A percentile compares a stretch with the other conserved stretches of the same genome.
Evolutionary conservation across 495 filamentous ascomycete genomes (phyloP).

Genomic region (Aspergillus bertholletiae): DNA sequence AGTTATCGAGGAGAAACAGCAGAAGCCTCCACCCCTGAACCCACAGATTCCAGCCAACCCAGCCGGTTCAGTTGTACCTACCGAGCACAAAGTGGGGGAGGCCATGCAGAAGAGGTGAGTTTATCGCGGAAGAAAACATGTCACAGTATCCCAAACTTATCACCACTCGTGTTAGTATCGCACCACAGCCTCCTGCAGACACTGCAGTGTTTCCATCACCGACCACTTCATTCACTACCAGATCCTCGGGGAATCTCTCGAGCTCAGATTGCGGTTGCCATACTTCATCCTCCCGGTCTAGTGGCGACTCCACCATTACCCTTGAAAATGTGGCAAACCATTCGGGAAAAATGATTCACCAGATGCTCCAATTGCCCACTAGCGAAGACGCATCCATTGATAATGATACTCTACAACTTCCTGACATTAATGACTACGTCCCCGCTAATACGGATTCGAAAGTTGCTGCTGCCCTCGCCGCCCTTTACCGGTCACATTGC

Average conservation of each 20-base stretch:
- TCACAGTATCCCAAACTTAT: background rate
- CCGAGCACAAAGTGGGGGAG: conserved; percentile 23
- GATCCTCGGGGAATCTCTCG: conserved; percentile 22
- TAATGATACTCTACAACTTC: conserved; percentile 69
- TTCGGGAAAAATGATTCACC: conserved; percentile 54
- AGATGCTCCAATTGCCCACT: conserved; percentile 63
- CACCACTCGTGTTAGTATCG: conserved; percentile 30
- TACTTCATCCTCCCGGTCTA: conserved; percentile 15
- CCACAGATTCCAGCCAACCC: conserved; percentile 22
- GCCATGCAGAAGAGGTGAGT: conserved; percentile 36
- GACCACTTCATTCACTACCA: conserved; percentile 34
- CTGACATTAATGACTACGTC: conserved; percentile 71
- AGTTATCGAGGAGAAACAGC: conserved; percentile 53
- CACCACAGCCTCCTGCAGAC: conserved; percentile 55
- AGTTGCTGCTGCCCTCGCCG: conserved; percentile 72
- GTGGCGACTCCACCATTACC: conserved; percentile 27
- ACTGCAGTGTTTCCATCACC: conserved; percentile 69
- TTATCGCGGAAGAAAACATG: background rate
- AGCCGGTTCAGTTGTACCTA: conserved; percentile 12
- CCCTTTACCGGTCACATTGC: conserved; percentile 88
- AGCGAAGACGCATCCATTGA: conserved; percentile 50
- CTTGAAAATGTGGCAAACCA: conserved; percentile 41
- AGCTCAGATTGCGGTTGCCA: conserved; percentile 30
- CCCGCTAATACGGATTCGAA: conserved; percentile 75
- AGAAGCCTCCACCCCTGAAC: conserved; percentile 28